Conservation (phyloP, 2,329 filamentous ascomycete genomes). For the Epichloe festucae region DNA sequence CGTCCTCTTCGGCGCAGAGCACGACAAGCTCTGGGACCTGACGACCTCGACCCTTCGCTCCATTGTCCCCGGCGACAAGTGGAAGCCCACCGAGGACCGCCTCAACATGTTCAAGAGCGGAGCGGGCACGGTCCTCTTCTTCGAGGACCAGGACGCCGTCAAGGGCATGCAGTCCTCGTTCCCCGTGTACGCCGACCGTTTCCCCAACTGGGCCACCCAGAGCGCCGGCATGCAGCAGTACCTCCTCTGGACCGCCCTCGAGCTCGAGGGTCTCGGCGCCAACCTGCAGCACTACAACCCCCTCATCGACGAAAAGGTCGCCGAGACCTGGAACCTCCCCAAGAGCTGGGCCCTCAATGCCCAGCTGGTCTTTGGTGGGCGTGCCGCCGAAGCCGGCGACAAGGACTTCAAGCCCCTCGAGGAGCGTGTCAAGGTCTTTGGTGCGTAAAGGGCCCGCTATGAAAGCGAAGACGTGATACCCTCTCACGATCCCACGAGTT, state of each 20-base stretch:
- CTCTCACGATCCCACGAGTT: background rate
- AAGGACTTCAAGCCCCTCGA: conserved; percentile 55
- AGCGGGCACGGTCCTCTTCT: conserved; percentile 81
- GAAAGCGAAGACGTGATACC: background rate
- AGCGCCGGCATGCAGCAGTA: conserved; percentile 69
- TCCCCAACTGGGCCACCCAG: conserved; percentile 65
- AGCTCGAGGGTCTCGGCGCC: conserved; percentile 71
- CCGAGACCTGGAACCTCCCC: conserved; percentile 56
- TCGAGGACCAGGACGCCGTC: conserved; percentile 61
- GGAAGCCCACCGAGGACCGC: conserved; percentile 35
- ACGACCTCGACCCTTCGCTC: conserved; percentile 34
- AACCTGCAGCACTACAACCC: conserved; percentile 91
- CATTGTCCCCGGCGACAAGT: conserved; percentile 54
- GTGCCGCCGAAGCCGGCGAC: conserved; percentile 39
- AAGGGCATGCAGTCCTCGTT: conserved; percentile 54
- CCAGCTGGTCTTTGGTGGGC: conserved; percentile 73
- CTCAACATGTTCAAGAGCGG: conserved; percentile 49
- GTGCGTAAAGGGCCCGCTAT: conserved; percentile 22
- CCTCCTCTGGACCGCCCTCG: conserved; percentile 67
- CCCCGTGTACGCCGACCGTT: conserved; percentile 64
- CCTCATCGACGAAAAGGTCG: conserved; percentile 61
- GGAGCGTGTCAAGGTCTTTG: conserved; percentile 53
- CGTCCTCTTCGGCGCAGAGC: conserved; percentile 67
- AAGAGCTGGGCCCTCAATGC: conserved; percentile 63
- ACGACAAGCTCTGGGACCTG: conserved; percentile 79